Conservation (phyloP, 768 basidiomycete genomes). For the Russula lepida region DNA sequence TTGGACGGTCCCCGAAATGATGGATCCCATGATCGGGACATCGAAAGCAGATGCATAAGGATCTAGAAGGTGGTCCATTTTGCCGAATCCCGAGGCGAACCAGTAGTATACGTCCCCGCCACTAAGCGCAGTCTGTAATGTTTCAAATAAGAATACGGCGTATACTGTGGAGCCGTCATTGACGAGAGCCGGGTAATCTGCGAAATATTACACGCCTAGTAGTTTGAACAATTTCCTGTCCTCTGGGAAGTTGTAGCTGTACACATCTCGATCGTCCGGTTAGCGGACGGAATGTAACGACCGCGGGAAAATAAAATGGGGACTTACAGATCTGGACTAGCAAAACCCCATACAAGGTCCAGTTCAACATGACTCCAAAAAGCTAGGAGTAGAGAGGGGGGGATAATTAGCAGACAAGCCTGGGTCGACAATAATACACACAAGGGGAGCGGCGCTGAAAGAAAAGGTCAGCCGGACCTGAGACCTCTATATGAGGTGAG, state of each 20-base stretch:
- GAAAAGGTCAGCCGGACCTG: not conserved
- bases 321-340: constrained; percentile 2
- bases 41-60: not conserved
- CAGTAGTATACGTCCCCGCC: constrained; percentile 7
- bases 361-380: constrained; percentile 3
- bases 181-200: not conserved
- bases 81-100: constrained; percentile 7
- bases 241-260: constrained; percentile 4
- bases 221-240: constrained; percentile 1
- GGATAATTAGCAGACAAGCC: not conserved
- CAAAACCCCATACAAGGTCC: constrained; percentile 8
- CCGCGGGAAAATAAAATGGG: not conserved
- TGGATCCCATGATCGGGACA: constrained; percentile 1
- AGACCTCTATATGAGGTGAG: not conserved
- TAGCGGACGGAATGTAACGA: not conserved
- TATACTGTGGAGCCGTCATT: not conserved
- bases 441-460: constrained; percentile 4
- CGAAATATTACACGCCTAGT: not conserved
- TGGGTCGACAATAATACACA: not conserved
- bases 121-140: not conserved
- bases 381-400: not conserved
- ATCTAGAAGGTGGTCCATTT: not conserved
- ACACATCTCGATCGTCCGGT: not conserved
- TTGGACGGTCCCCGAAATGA: constrained; percentile 1
- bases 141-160: not conserved